These are phyloP conservation scores for Xylariales sp. DNA, from an alignment of 2,329 filamentous ascomycete genomes.

Conservation along the genomic window DNA sequence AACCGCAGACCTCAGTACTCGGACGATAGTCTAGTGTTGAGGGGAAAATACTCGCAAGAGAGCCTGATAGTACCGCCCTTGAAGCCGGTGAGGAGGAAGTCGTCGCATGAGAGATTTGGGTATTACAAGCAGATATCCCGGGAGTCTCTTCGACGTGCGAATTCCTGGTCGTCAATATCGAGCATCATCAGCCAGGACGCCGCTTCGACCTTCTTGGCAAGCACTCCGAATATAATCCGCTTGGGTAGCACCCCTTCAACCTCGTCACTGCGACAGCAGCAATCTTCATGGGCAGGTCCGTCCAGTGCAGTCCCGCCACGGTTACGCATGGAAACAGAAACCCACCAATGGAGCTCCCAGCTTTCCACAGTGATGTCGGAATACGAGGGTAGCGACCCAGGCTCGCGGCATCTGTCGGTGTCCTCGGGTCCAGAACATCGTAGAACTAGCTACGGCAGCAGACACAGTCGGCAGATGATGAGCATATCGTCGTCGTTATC, in stretches of 20 bases:
- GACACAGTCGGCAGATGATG: conserved; percentile 49
- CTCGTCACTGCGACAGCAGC: conserved; percentile 1
- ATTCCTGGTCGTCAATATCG: conserved; percentile 51
- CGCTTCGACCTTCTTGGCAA: conserved; percentile 31
- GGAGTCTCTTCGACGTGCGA: conserved; percentile 45
- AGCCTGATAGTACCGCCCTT: conserved; percentile 55
- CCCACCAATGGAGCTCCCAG: conserved; percentile 60
- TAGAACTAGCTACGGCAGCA: conserved; percentile 45
- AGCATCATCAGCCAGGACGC: conserved; percentile 49
- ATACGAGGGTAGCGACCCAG: conserved; percentile 49
- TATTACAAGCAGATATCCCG: conserved; percentile 47
- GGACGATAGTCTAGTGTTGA: conserved; percentile 29
- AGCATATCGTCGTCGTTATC: conserved; percentile 54
- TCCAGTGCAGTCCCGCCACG: conserved; percentile 15
- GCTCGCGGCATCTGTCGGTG: conserved; percentile 43
- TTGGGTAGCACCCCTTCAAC: conserved; percentile 25
- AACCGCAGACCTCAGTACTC: conserved; percentile 25
- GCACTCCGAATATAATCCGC: conserved; percentile 35
- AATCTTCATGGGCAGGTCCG: conserved; percentile 25
- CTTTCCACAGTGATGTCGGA: conserved; percentile 61
- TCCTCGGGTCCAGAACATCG: conserved; percentile 38
- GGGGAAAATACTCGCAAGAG: conserved; percentile 53
- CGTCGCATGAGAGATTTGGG: conserved; percentile 43
- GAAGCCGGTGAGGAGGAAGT: conserved; percentile 37
- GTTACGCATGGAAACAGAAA: conserved; percentile 39